Evolutionary conservation across 1,284 basidiomycete genomes (phyloP).

Genomic region (Sparassis latifolia): DNA sequence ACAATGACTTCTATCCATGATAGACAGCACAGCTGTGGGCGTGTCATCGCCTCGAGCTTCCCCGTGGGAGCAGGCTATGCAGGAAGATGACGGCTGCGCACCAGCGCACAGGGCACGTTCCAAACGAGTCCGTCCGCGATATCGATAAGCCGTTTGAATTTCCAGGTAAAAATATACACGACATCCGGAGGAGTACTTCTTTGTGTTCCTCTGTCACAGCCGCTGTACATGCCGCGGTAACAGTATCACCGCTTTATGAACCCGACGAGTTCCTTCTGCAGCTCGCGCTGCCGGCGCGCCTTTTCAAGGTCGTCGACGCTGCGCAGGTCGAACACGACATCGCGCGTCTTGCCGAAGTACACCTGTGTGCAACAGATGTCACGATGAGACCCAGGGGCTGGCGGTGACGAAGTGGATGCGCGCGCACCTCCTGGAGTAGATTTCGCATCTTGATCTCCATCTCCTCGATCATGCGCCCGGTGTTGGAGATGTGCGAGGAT

Average conservation of each 20-base stretch:
- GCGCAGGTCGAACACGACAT: slow-evolving; percentile 88
- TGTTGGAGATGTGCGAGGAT: slow-evolving; percentile 86
- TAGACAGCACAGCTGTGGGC: no score
- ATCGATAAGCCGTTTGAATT: no score
- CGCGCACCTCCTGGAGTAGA: slow-evolving; percentile 74
- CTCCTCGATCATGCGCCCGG: slow-evolving; percentile 93
- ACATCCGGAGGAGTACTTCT: no score
- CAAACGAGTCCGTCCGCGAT: no score
- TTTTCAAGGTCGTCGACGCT: slow-evolving; percentile 84
- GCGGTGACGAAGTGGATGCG: background rate
- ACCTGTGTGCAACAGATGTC: slow-evolving; percentile 43
- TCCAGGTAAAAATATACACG: no score
- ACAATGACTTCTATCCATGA: no score
- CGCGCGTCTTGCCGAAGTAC: slow-evolving; percentile 97
- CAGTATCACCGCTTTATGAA: slow-evolving; percentile 61
- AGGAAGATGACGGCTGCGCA: no score
- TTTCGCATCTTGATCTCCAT: slow-evolving; percentile 99
- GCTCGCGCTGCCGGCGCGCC: slow-evolving; percentile 72
- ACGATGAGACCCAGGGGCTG: background rate
- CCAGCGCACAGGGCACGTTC: no score
- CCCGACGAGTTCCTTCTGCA: slow-evolving; percentile 95
- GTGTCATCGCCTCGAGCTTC: no score
- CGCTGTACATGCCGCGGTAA: no score
- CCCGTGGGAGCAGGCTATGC: no score
- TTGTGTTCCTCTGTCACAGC: no score